Percentiles rank a stretch among this genome's conserved stretches.
These are phyloP conservation scores for rapeseed (Brassica napus) DNA, from an alignment of 345 rosid genomes.

Conservation along the genomic window DNA sequence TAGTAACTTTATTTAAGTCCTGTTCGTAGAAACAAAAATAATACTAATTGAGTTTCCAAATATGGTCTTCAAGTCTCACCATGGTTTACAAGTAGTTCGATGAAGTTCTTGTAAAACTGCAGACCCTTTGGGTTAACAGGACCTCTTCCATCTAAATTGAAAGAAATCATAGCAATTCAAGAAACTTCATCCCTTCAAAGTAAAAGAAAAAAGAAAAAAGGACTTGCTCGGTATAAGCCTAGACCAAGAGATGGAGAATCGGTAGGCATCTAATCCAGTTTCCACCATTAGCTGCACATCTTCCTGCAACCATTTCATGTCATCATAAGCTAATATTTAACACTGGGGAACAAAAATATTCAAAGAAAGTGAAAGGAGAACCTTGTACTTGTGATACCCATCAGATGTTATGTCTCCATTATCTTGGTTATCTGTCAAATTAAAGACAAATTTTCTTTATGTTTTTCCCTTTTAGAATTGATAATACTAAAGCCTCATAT, in stretches of 20 bases:
- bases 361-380: neutral
- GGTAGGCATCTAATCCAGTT: neutral
- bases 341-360: neutral
- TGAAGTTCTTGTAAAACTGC: neutral
- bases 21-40: neutral
- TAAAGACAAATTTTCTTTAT: neutral
- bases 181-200: neutral
- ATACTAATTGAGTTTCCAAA: neutral
- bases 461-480: neutral
- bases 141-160: neutral
- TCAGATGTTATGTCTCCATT: neutral
- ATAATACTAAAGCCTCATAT: neutral
- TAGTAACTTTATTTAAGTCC: neutral
- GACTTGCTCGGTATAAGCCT: neutral
- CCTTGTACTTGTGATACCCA: neutral
- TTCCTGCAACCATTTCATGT: neutral
- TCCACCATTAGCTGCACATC: neutral
- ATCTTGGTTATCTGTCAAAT: neutral
- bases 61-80: neutral
- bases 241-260: neutral
- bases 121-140: neutral
- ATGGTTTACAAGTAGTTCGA: neutral
- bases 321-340: neutral
- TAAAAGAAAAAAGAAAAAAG: too few species aligned
- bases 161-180: neutral